Evolutionary conservation across 208 protist species (phyloP).

Genomic region (Histomonas meleagridis): DNA sequence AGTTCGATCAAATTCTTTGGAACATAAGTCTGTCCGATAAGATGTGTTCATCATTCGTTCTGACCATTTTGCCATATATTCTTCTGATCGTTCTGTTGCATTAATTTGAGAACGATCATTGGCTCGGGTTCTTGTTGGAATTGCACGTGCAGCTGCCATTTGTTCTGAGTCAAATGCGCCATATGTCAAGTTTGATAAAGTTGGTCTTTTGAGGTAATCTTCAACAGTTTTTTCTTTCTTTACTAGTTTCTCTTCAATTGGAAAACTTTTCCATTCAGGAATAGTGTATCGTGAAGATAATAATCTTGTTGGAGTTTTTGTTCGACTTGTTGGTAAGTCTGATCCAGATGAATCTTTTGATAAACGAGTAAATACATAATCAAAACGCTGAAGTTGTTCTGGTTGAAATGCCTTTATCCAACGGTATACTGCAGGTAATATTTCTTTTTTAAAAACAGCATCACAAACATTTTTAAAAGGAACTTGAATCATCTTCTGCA

Average conservation of each 20-base stretch:
- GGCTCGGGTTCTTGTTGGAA: neutral
- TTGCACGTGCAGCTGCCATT: neutral
- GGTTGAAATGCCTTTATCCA: neutral
- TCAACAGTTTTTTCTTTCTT: neutral
- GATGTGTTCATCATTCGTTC: constrained; percentile 26
- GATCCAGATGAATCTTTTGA: neutral
- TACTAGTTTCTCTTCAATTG: too few relatives aligned
- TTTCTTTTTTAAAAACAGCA: neutral
- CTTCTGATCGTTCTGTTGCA: neutral
- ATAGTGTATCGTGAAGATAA: neutral
- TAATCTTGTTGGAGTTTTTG: neutral
- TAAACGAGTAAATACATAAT: neutral
- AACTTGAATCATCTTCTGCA: too few relatives aligned
- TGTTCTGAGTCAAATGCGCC: neutral
- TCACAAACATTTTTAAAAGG: neutral
- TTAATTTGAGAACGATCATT: constrained; percentile 16
- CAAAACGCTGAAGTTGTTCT: neutral
- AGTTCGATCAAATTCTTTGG: neutral
- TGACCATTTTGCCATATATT: neutral
- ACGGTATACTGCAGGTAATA: neutral
- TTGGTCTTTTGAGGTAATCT: neutral
- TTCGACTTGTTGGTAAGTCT: neutral
- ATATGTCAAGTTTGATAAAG: neutral
- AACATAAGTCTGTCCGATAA: neutral
- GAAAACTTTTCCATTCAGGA: neutral